Base-by-base conservation (phyloP, 208 protist genomes). In the Leishmania braziliensis region DNA sequence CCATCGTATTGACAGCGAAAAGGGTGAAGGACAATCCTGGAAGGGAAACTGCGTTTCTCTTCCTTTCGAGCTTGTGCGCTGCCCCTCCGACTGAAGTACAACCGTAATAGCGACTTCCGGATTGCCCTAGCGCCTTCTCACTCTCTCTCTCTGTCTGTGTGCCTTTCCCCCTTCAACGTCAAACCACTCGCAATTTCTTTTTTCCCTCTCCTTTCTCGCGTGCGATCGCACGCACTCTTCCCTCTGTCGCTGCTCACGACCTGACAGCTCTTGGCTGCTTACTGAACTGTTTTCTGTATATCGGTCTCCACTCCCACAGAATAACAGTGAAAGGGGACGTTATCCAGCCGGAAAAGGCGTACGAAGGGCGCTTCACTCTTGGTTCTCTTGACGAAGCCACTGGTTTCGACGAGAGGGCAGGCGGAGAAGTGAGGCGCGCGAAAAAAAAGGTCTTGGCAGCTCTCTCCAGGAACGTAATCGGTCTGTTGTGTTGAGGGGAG, bases 171-270 rank as follows among this genome's bases (percentile, higher is more conserved):
- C 43, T 73, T 51, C 23, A 9, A 14, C 23, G 43, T 33, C 23
- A 23, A 73, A 75, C 23, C 69, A 56, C 68, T 68, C 53, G 43
- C 29, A 50, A 5, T 75, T 29, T 75, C 70, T 82, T 77, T 48
- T 71, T 48, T 51, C 53, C 51, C n/a, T 23, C 70, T 10, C 48
- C 26, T 26, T 23, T 73, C 23, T 53, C 68, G 18, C 26, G 12
- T 56, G 48, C n/a, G 18, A n/a, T 43, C 33, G 46, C 39, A 14
- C 36, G 16, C 39, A 33, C 36, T 43, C 66, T 20, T 29, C 26
- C 58, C 58, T 36, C 58, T 50, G 20, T 50, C 20, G 26, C 36
- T 48, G 66, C 4, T 26, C 39, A 71, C 5, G 1, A 46, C 29
- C 36, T 48, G 48, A 36, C 3, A 26, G 1, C 69, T 51, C n/a